phyloP scores from a whole-genome alignment of 2,329 filamentous ascomycete species.

The Sarocladiaceae sp. region DNA sequence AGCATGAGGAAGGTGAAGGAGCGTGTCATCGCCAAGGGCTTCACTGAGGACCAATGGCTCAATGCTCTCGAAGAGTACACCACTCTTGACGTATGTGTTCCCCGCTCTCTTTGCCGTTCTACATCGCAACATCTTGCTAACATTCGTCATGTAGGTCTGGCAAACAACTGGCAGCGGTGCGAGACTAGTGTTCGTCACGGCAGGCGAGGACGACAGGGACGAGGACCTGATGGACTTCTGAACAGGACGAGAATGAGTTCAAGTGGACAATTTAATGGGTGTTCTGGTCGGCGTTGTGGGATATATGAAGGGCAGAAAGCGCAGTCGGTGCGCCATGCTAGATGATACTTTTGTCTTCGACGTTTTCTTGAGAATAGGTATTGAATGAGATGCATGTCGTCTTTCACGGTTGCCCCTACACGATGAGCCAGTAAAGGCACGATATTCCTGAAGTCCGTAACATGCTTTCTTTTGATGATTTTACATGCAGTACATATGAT shows the following conservation, averaged over 20 bases:
- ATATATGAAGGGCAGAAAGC: conserved; percentile 2
- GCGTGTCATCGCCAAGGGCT: conserved; percentile 89
- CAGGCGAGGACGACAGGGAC: conserved; percentile 41
- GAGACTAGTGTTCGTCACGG: conserved; percentile 64
- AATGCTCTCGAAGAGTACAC: conserved; percentile 86
- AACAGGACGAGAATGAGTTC: background rate
- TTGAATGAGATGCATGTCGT: too few species aligned
- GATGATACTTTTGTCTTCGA: conserved; percentile 1
- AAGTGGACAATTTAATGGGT: conserved; percentile 11
- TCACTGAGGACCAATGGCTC: conserved; percentile 89
- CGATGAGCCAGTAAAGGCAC: too few species aligned
- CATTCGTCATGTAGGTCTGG: conserved; percentile 53
- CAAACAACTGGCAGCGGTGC: conserved; percentile 68
- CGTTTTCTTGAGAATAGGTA: background rate
- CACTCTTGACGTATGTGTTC: conserved; percentile 71
- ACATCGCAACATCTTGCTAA: too few species aligned
- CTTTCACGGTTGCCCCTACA: too few species aligned
- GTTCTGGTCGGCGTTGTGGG: conserved; percentile 12
- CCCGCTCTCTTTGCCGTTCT: too few species aligned
- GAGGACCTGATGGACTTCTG: conserved; percentile 34
- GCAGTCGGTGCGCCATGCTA: conserved; percentile 4
- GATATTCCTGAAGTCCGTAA: too few species aligned
- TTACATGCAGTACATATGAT: conserved; percentile 10
- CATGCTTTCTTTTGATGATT: conserved; percentile 1
- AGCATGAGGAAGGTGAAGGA: conserved; percentile 86